Percentiles rank a stretch among this genome's conserved stretches.
Conservation (phyloP, 2,329 filamentous ascomycete genomes). For the Aphanoascus verrucosus region DNA sequence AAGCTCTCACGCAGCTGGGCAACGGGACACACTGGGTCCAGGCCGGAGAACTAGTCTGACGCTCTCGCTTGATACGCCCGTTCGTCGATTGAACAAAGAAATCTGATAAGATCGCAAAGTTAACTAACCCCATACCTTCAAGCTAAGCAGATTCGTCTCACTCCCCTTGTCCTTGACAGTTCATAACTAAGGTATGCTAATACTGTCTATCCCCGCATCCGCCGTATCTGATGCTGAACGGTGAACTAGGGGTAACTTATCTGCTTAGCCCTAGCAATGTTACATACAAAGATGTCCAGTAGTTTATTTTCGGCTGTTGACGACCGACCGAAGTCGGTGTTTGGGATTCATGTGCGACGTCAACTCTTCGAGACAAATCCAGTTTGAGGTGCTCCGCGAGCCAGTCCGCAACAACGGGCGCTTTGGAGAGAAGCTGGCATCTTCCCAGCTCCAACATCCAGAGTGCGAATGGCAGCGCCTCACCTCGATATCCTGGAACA, state of each 20-base stretch:
- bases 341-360: not conserved
- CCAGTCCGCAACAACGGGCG: not conserved
- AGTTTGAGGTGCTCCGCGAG: not conserved
- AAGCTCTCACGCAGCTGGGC: not conserved
- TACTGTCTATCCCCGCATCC: not conserved
- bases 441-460: too few species aligned
- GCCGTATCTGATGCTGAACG: too few species aligned
- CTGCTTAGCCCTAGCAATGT: too few species aligned
- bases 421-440: not conserved
- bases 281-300: too few species aligned
- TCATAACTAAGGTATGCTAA: not conserved
- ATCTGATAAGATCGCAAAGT: not conserved
- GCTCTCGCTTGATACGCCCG: too few species aligned
- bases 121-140: not conserved
- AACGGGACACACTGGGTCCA: too few species aligned
- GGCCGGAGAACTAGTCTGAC: too few species aligned
- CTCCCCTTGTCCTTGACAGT: not conserved
- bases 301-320: too few species aligned
- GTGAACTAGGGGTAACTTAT: too few species aligned
- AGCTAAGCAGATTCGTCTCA: not conserved
- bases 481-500: not conserved
- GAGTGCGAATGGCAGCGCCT: too few species aligned
- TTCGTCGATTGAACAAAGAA: slow-evolving; percentile 1
- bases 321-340: not conserved
- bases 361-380: not conserved